Evolutionary conservation across 768 basidiomycete species (phyloP).

Genomic region (Sporobolomyces pararoseus): DNA sequence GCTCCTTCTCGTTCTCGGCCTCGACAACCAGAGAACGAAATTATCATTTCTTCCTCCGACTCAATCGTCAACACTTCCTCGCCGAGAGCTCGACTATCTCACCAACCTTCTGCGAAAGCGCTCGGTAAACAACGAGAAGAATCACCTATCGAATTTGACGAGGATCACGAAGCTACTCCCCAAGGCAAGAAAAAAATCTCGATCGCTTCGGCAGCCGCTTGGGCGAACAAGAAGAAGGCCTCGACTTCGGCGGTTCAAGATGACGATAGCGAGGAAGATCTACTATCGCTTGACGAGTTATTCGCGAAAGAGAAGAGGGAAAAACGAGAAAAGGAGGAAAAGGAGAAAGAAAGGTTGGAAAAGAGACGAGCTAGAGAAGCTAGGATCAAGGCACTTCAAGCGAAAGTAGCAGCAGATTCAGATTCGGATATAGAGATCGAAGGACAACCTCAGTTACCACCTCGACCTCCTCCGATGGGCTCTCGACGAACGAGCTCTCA

Average conservation of each 20-base stretch:
- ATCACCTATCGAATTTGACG: constrained; percentile 16
- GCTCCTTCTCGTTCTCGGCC: neutral
- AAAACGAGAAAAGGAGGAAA: neutral
- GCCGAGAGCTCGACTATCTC: neutral
- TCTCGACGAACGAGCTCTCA: neutral
- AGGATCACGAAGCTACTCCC: neutral
- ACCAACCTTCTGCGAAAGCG: neutral
- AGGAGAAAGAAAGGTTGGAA: neutral
- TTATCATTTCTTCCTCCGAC: constrained; percentile 14
- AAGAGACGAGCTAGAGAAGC: neutral
- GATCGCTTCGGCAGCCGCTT: neutral
- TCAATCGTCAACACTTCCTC: constrained; percentile 12
- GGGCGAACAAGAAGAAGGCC: neutral
- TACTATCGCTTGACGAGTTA: constrained; percentile 6
- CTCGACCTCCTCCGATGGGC: neutral
- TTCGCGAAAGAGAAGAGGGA: neutral
- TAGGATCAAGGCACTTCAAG: neutral
- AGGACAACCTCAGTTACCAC: neutral
- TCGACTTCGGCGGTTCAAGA: neutral
- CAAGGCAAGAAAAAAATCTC: neutral
- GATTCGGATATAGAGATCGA: constrained; percentile 37
- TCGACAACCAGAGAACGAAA: too few relatives aligned
- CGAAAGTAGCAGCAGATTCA: neutral
- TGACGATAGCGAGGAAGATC: constrained; percentile 18
- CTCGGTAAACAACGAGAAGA: constrained; percentile 18